Percentiles rank a stretch among this genome's conserved stretches.
These are phyloP conservation scores for Sporothrix schenckii DNA, from an alignment of 2,329 filamentous ascomycete species.

Conservation along the genomic window DNA sequence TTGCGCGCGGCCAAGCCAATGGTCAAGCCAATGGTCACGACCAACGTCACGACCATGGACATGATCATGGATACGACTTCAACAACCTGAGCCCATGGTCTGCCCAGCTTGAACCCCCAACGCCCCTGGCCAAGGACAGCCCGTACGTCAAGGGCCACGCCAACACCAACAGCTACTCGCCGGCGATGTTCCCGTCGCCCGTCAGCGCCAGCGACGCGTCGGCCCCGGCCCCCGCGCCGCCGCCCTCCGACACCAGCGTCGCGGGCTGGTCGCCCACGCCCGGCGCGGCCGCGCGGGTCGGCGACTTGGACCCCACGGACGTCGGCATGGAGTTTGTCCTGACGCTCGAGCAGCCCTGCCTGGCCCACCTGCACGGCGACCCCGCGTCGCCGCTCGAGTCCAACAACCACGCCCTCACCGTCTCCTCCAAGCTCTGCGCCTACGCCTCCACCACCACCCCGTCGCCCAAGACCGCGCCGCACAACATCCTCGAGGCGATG, in stretches of 20 bases:
- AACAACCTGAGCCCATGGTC: not conserved
- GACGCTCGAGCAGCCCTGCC: slow-evolving; percentile 31
- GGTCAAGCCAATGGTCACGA: too few species aligned
- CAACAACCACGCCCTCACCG: slow-evolving; percentile 30
- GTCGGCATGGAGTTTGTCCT: slow-evolving; percentile 34
- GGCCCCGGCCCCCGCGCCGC: too few species aligned
- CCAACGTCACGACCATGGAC: not conserved
- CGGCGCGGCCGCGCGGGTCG: not conserved
- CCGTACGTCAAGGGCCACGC: not conserved
- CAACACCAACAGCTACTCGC: not conserved
- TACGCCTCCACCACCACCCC: slow-evolving; percentile 5
- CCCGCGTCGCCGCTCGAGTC: not conserved
- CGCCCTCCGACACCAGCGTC: not conserved
- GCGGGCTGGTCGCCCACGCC: not conserved
- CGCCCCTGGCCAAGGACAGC: not conserved
- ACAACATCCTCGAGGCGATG: slow-evolving; percentile 27
- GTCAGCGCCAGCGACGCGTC: not conserved
- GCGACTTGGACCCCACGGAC: slow-evolving; percentile 27
- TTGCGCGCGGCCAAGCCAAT: not conserved
- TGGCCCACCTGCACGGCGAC: slow-evolving; percentile 25
- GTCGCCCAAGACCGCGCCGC: not conserved
- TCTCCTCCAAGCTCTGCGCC: slow-evolving; percentile 16
- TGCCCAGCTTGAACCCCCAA: not conserved
- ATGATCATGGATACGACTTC: not conserved
- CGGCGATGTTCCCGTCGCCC: not conserved